Evolutionary conservation across 441 rosid genomes (phyloP), one percentile per base, ranked within the genome.

Genomic region (Eutrema salsugineum): DNA sequence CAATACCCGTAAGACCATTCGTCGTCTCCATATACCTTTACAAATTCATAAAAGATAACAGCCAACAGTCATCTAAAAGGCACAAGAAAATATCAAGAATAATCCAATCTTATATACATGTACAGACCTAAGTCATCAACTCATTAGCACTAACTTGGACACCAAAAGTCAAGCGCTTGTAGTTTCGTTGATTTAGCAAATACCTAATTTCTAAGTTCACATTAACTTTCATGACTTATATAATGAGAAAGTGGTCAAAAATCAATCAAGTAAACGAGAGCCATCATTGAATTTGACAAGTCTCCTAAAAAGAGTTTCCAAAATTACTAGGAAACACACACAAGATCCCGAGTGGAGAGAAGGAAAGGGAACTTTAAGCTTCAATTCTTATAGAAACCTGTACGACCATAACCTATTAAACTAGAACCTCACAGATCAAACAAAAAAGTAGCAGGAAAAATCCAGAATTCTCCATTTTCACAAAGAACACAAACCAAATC

Each of bases 1-100:
- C 97, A 96, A 75, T 82, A 96, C 68, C 99, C 97, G 63, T 87
- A 93, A 74, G 99, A 96, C 97, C 99, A 96, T 78, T 96, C 99
- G 24, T 93, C 97, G 5, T 90, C 88, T 55, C 96, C 97, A 83
- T 86, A 87, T n/a, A 93, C 84, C 98, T 96, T 83, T 59, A 57
- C 48, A 55, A 17, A 35, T 24, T 32, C 30, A 76, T 14, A 64
- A 43, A 8, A 47, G 15, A 53, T 12, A 8, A 14, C 38, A 60
- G 11, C 38, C 17, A 61, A 60, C 36, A 61, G 11, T 60, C 48
- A 24, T 16, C 12, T 16, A 43, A 60, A 54, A 39, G 15, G 12
- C 28, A 40, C 11, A 48, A 12, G 39, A 16, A 12, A 9, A 10
- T 4, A 44, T 54, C 62, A 43, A 12, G 33, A 33, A 24, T 27